phyloP scores from a whole-genome alignment of 345 rosid species.

The Dimocarpus longan region DNA sequence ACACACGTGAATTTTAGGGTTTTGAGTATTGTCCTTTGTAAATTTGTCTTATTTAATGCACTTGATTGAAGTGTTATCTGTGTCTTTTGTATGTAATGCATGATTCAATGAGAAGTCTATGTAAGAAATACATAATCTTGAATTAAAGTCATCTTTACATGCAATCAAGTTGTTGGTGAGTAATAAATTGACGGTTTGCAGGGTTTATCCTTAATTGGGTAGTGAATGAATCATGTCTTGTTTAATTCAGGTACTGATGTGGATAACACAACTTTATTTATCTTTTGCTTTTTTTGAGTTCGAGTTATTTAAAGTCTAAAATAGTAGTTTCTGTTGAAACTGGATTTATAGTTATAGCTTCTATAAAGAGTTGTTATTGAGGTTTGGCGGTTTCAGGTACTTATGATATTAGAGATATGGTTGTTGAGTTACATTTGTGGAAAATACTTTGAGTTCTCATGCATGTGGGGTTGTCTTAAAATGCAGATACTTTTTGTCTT shows the following conservation, averaged over 20 bases:
- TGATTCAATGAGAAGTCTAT: not conserved
- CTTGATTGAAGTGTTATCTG: not conserved
- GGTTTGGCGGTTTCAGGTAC: constrained; percentile 19
- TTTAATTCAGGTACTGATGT: not conserved
- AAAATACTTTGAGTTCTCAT: constrained; percentile 17
- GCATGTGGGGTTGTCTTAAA: constrained; percentile 8
- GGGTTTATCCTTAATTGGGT: not conserved
- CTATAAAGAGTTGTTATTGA: constrained; percentile 9
- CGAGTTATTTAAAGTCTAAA: not conserved
- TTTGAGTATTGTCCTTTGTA: not conserved
- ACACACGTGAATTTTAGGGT: constrained; percentile 20
- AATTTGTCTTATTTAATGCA: not conserved
- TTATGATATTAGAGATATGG: constrained; percentile 11
- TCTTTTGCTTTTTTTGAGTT: not conserved
- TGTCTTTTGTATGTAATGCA: not conserved
- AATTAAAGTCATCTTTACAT: not conserved
- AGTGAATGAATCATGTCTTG: not conserved
- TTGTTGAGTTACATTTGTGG: constrained; percentile 20
- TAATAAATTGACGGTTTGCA: not conserved
- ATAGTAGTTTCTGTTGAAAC: not conserved
- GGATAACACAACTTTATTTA: not conserved
- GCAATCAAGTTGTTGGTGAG: not conserved
- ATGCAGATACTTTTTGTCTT: constrained; percentile 10
- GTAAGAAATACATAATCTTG: not conserved
- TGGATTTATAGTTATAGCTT: not conserved